Evolutionary conservation across 2,329 filamentous ascomycete genomes (phyloP).

Genomic region (Fusarium sp.): DNA sequence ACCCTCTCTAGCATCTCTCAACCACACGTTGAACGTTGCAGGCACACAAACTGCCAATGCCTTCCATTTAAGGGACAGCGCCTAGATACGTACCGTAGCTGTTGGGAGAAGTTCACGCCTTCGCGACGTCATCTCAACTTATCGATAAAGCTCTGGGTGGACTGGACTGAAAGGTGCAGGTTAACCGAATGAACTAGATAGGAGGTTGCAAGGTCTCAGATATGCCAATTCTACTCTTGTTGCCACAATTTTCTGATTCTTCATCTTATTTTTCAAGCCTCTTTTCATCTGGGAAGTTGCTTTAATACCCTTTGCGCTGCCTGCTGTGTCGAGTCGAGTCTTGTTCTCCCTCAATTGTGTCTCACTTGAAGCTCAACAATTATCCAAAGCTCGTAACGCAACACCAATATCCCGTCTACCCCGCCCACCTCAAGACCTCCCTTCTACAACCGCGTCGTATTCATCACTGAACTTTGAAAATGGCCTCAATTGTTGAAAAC

Average conservation of each 20-base stretch:
- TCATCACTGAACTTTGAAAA: constrained; percentile 33
- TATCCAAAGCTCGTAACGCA: constrained; percentile 37
- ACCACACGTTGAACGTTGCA: constrained; percentile 15
- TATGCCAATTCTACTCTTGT: constrained; percentile 32
- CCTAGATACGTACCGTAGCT: constrained; percentile 34
- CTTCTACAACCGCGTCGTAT: constrained; percentile 29
- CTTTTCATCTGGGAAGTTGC: constrained; percentile 19
- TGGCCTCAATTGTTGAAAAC: constrained; percentile 51
- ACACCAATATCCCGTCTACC: constrained; percentile 37
- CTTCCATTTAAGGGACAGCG: constrained; percentile 28
- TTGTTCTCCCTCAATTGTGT: constrained; percentile 32
- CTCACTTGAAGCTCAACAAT: constrained; percentile 39
- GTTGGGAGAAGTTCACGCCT: constrained; percentile 39
- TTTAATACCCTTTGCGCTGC: constrained; percentile 9
- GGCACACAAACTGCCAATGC: constrained; percentile 12
- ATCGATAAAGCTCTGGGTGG: constrained; percentile 45
- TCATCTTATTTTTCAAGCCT: constrained; percentile 29
- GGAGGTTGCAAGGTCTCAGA: constrained; percentile 39
- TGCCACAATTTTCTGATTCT: constrained; percentile 29
- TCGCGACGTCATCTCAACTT: constrained; percentile 44
- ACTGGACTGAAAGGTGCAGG: constrained; percentile 26
- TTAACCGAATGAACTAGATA: constrained; percentile 36
- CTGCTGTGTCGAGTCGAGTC: constrained; percentile 16
- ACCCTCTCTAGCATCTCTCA: constrained; percentile 16
- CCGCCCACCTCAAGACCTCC: constrained; percentile 34